Base-by-base conservation (phyloP, 805 yeast species). In the Saccharomyces cerevisiae region DNA sequence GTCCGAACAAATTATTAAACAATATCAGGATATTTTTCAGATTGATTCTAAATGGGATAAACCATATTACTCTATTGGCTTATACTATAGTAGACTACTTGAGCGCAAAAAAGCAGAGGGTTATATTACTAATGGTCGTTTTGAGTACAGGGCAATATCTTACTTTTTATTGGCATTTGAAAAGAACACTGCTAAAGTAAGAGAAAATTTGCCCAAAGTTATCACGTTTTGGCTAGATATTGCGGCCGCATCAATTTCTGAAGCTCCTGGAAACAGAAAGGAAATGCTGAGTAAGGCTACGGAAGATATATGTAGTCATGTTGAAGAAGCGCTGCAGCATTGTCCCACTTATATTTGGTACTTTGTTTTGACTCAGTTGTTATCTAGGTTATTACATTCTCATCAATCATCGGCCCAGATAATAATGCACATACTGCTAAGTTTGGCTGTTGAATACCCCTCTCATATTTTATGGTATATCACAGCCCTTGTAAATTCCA, bases 201-300 rank as follows among this genome's bases (percentile, higher is more conserved):
- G 83, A 64, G 97, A 94, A 69, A 85, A 92, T 0, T 72, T 94
- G 22, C 98, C 99, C 0, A 90, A 89, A 62, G 79, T 89, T n/a
- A 78, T 91, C 4, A 89, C 96, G 0, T 78, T 88, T 8, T 94
- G 99, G 99, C 73, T 94, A 26, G 96, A 91, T 61, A 87, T 85
- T 67, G 82, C 77, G 3, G 66, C 70, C 5, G 63, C 62, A 6
- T 62, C 66, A 8, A 55, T 63, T 28, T 53, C 56, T 22, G 67
- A 62, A 4, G 62, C 63, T 5, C 57, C 66, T 0, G 53, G 57
- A 4, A 53, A 59, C 6, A 69, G 77, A 57, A 63, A 59, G 30
- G 67, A 62, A 29, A 50, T 58, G 6, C 55, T 67, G 14, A 61
- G 65, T 30, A 73, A 67, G 53, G 70, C 74, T 43, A 68, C 82